Conservation (phyloP, 2,329 filamentous ascomycete genomes). For the Aspergillus pseudoviridinutans region DNA sequence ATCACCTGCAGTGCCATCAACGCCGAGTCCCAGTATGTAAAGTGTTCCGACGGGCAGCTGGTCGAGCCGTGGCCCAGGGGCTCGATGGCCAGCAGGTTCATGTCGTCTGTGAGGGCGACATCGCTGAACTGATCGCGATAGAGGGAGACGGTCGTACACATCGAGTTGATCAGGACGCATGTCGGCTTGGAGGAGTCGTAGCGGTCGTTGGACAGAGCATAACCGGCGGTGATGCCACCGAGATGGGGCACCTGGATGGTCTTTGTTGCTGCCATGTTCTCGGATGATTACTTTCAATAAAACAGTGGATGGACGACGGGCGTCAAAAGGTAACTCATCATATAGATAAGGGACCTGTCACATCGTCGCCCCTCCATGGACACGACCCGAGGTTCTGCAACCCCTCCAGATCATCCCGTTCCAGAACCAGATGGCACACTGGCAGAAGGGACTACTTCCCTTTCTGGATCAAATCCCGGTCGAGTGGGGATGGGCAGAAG, state of each 20-base stretch:
- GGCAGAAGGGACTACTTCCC: neutral
- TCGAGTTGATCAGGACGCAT: slow-evolving; percentile 49
- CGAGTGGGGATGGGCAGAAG: neutral
- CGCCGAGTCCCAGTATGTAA: slow-evolving; percentile 54
- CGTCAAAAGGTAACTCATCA: neutral
- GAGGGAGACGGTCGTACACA: slow-evolving; percentile 48
- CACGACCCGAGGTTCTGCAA: no score
- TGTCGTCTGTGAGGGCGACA: slow-evolving; percentile 28
- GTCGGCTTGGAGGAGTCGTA: slow-evolving; percentile 51
- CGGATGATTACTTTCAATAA: neutral
- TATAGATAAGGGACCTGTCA: neutral
- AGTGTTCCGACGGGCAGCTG: slow-evolving; percentile 42
- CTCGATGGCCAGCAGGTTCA: slow-evolving; percentile 54
- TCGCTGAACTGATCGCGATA: slow-evolving; percentile 41
- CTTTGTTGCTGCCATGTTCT: slow-evolving; percentile 21
- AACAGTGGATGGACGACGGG: neutral
- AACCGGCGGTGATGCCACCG: slow-evolving; percentile 47
- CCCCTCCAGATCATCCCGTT: neutral
- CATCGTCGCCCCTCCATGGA: no score
- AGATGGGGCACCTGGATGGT: slow-evolving; percentile 47
- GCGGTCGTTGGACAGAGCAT: slow-evolving; percentile 42
- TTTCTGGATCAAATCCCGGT: neutral
- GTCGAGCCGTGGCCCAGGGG: slow-evolving; percentile 52
- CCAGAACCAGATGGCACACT: neutral
- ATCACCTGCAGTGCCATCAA: slow-evolving; percentile 54